A percentile compares a stretch with the other conserved stretches of the same genome.
phyloP scores from a whole-genome alignment of 306 rosid species.

The Castanopsis chinensis region DNA sequence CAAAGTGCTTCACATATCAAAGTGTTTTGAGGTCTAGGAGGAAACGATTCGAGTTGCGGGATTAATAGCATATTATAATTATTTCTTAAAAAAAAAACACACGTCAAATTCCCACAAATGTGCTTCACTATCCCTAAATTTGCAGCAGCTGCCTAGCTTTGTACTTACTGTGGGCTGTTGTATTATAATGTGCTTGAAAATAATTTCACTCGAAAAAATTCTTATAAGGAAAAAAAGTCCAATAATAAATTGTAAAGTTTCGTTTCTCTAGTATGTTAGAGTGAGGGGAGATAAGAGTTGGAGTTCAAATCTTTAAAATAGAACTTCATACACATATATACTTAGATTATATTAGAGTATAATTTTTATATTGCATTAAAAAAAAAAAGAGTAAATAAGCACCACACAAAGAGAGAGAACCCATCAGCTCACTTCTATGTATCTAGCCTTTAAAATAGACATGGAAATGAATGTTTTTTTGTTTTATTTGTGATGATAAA shows the following conservation, averaged over 20 bases:
- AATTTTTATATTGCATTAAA: conserved; percentile 2
- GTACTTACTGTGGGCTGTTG: not conserved
- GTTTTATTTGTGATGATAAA: no score
- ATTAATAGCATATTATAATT: no score
- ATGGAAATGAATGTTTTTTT: no score
- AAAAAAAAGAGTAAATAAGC: not conserved
- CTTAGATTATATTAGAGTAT: rapidly evolving
- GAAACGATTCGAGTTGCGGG: no score
- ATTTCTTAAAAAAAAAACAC: not conserved
- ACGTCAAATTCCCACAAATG: conserved; percentile 11
- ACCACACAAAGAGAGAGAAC: not conserved
- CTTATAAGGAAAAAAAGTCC: not conserved
- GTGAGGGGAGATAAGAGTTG: no score
- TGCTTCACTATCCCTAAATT: not conserved
- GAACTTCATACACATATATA: no score
- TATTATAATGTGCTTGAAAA: not conserved
- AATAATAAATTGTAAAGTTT: not conserved
- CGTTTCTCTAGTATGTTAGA: not conserved
- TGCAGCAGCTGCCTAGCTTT: conserved; percentile 12
- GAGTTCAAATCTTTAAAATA: rapidly evolving
- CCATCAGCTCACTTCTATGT: conserved; percentile 22
- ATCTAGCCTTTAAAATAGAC: conserved; percentile 11
- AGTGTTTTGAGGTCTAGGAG: no score
- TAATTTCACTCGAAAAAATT: not conserved
- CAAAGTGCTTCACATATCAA: not conserved